Evolutionary conservation across 2,329 filamentous ascomycete genomes (phyloP).

Genomic region (Diplodia corticola): DNA sequence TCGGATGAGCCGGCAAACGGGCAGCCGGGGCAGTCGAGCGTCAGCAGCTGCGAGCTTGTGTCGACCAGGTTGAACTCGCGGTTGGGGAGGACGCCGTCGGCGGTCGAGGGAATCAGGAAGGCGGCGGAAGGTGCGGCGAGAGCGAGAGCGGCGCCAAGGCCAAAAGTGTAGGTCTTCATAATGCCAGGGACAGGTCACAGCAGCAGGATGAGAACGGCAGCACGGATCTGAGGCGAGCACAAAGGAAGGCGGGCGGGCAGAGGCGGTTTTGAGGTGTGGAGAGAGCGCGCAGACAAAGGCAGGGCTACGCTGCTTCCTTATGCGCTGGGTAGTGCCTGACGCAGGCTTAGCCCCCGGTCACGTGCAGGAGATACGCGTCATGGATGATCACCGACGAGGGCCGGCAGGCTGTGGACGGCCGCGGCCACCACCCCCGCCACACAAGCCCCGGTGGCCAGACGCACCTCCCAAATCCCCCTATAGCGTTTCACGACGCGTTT

Average conservation of each 20-base stretch:
- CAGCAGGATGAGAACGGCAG: slow-evolving; percentile 23
- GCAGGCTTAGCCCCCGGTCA: slow-evolving; percentile 10
- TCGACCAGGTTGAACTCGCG: slow-evolving; percentile 28
- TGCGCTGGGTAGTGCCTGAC: slow-evolving; percentile 1
- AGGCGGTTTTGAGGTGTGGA: slow-evolving; percentile 12
- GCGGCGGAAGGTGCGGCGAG: slow-evolving; percentile 30
- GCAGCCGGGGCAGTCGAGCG: slow-evolving; percentile 39
- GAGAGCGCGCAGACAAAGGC: slow-evolving; percentile 9
- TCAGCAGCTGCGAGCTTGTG: slow-evolving; percentile 35
- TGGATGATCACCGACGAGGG: slow-evolving; percentile 20
- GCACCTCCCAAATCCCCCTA: background rate
- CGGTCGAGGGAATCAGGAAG: slow-evolving; percentile 22
- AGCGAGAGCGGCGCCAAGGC: slow-evolving; percentile 38
- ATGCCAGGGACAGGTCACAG: slow-evolving; percentile 20
- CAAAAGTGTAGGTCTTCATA: slow-evolving; percentile 37
- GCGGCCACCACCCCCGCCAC: background rate
- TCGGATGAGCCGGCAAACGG: slow-evolving; percentile 25
- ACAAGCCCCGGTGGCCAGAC: background rate
- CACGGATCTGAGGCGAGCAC: slow-evolving; percentile 25
- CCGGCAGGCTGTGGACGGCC: background rate
- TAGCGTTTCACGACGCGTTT: slow-evolving; percentile 11
- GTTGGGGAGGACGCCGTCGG: slow-evolving; percentile 32
- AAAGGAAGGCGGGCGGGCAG: slow-evolving; percentile 4
- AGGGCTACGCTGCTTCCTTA: slow-evolving; percentile 11
- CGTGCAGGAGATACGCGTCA: slow-evolving; percentile 10